phyloP scores from a whole-genome alignment of 2,329 filamentous ascomycete genomes.

The Tolypocladium paradoxum region DNA sequence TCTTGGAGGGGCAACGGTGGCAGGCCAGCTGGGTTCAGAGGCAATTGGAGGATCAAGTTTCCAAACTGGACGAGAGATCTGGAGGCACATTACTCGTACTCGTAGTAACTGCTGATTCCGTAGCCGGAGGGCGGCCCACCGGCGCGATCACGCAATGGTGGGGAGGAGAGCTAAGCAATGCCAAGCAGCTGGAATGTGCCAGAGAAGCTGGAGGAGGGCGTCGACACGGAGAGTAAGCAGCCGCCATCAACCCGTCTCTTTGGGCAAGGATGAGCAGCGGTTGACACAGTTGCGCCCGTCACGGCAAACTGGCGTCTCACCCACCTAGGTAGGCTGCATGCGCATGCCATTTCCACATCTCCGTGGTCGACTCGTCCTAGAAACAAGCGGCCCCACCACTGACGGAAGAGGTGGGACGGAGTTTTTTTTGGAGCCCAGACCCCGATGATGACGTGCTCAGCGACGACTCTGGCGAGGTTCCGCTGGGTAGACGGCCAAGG shows the following conservation, averaged over 20 bases:
- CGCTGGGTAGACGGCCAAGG: neutral
- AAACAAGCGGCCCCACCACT: neutral
- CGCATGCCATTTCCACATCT: neutral
- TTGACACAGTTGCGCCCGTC: neutral
- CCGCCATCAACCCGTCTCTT: neutral
- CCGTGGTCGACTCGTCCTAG: neutral
- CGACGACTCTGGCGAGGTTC: neutral
- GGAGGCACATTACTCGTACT: neutral
- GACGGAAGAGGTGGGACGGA: conserved; percentile 1
- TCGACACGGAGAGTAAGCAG: neutral
- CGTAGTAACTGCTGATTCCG: neutral
- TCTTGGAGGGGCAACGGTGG: conserved; percentile 18
- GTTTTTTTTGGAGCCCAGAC: neutral
- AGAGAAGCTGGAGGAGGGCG: conserved; percentile 1
- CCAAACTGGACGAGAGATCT: neutral
- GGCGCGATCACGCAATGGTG: conserved; percentile 20
- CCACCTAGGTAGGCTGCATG: neutral
- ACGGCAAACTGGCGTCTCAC: neutral
- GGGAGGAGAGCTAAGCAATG: conserved; percentile 11
- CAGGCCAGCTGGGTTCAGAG: conserved; percentile 1
- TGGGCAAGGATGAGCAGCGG: neutral
- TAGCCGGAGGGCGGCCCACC: conserved; percentile 5
- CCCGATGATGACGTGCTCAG: conserved; percentile 6
- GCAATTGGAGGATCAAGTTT: neutral
- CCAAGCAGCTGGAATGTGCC: conserved; percentile 2